These are phyloP conservation scores for Lentinula guzmanii DNA, from an alignment of 768 basidiomycete genomes.

Conservation along the genomic window DNA sequence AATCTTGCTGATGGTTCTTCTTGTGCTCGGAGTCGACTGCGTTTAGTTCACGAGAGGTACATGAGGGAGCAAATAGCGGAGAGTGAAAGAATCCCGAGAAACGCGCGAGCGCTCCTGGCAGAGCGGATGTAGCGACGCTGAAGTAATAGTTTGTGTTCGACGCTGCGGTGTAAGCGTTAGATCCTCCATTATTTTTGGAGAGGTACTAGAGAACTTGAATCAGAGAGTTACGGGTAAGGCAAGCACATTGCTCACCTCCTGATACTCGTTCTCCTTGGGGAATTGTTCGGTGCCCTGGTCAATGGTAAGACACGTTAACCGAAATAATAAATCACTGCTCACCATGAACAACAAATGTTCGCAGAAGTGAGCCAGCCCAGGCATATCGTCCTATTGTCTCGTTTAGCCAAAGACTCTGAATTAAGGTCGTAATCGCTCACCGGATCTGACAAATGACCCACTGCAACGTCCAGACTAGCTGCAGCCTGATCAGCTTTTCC, in stretches of 20 bases:
- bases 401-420: constrained; percentile 3
- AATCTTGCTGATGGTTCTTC: constrained; percentile 87
- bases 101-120: constrained; percentile 67
- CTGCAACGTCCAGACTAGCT: constrained; percentile 89
- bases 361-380: constrained; percentile 91
- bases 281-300: constrained; percentile 76
- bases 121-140: constrained; percentile 56
- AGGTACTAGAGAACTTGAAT: constrained; percentile 45
- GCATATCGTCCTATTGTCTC: constrained; percentile 70
- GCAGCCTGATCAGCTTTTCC: constrained; percentile 88
- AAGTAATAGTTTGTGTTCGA: constrained; percentile 90
- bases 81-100: constrained; percentile 87
- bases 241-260: constrained; percentile 45
- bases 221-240: background rate
- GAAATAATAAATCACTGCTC: constrained; percentile 8
- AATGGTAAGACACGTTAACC: background rate
- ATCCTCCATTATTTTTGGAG: constrained; percentile 74
- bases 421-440: constrained; percentile 36
- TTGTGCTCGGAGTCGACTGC: constrained; percentile 97
- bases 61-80: constrained; percentile 83
- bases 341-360: constrained; percentile 98
- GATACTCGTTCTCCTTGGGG: constrained; percentile 93
- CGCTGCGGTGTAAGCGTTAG: constrained; percentile 92
- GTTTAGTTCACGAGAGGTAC: constrained; percentile 85
- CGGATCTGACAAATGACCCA: constrained; percentile 92